Percentiles rank a stretch among this genome's conserved stretches.
These are phyloP conservation scores for Botrytis porri DNA, from an alignment of 2,329 filamentous ascomycete species.

Conservation along the genomic window DNA sequence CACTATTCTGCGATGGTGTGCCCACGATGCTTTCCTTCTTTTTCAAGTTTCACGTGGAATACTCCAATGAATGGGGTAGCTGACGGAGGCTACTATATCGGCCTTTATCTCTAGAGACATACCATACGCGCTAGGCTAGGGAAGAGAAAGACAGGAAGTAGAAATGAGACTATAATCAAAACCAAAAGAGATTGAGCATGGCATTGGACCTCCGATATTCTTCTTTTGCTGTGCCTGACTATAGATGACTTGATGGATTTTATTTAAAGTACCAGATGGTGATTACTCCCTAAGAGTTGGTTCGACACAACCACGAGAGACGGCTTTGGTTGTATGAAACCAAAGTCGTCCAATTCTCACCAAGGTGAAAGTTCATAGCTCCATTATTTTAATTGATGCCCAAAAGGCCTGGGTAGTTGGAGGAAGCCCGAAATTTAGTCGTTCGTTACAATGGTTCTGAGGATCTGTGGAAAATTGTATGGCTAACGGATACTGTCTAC, in stretches of 20 bases:
- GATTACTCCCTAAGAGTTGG: background rate
- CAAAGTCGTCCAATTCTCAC: background rate
- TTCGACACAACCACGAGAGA: no score
- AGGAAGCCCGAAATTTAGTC: background rate
- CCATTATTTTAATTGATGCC: background rate
- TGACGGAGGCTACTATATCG: no score
- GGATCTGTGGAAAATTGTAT: background rate
- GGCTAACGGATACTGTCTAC: background rate
- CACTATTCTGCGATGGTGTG: background rate
- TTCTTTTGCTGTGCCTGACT: background rate
- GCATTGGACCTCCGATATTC: accelerated
- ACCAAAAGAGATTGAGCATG: background rate
- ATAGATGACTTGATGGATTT: background rate
- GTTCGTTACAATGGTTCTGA: no score
- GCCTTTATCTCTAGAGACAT: background rate
- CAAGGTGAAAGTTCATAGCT: background rate
- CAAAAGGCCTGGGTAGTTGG: no score
- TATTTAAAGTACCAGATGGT: background rate
- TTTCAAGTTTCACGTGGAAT: no score
- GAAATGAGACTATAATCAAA: background rate
- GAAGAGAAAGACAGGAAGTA: background rate
- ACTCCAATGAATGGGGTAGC: background rate
- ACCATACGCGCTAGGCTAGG: background rate
- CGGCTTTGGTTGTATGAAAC: background rate
- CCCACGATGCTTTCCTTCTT: no score